Evolutionary conservation across 2,329 filamentous ascomycete genomes (phyloP), one percentile per base, ranked within the genome.

Genomic region (Cytospora piceae): DNA sequence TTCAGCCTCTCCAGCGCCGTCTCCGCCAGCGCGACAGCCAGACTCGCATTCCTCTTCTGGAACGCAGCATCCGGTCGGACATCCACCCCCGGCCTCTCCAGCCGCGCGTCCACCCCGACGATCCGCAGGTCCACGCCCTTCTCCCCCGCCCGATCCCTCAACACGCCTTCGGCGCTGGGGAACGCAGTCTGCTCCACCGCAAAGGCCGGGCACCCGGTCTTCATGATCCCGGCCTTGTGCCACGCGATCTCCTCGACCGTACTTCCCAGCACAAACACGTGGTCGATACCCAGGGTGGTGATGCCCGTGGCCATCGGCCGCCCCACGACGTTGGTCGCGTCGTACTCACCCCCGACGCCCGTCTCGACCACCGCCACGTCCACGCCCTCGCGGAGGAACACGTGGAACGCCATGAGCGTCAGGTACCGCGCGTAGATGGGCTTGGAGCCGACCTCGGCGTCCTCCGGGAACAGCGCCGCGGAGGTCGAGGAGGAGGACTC

Each of bases 191-290:
- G 87, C 32, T 80, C 75, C 5, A 86, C 78, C 0, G 85, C 86
- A 58, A 90, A 89, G 2, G 86, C 86, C 22, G 83, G 80, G 12
- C 80, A 80, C 0, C 83, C 85, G 0, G 73, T 64, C 76, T 91
- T 91, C 79, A 91, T 87, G 65, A 92, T 89, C 1, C 89, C 90
- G 1, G 87, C 86, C 76, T 92, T 92, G 76, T 92, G 88, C 89
- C 89, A 91, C 0, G 89, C 87, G 68, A 92, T 90, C 74, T 87
- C 81, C 37, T 85, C 85, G 14, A 90, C 77, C 0, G 86, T 89
- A 22, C 82, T 76, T 4, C 90, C 90, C 1, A 92, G 80, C 24
- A 83, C 81, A 60, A 81, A 82, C 42, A 90, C 82, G 71, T 92
- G 90, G 71, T 92, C 90, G 68, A 92, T 86, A 4, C 87, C 89